Conservation (phyloP, 2,329 filamentous ascomycete species). For the Hymenoscyphus infarciens region DNA sequence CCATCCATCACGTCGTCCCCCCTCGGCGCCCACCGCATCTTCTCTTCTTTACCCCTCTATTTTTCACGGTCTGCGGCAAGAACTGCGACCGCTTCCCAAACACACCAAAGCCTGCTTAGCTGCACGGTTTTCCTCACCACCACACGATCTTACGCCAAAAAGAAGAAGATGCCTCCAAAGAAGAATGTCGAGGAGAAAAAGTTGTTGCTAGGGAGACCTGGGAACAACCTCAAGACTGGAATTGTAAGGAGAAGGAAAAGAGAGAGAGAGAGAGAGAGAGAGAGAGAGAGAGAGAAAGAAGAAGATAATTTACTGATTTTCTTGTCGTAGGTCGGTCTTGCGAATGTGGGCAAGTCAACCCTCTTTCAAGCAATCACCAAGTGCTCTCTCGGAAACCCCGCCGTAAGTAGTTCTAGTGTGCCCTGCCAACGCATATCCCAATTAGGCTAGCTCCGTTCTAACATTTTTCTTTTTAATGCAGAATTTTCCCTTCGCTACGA, state of each 20-base stretch:
- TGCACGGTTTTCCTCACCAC: conserved; percentile 43
- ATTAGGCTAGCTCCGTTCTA: conserved; percentile 21
- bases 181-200: conserved; percentile 91
- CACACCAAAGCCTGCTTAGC: conserved; percentile 35
- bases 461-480: conserved; percentile 35
- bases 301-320: no score
- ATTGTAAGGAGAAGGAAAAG: no score
- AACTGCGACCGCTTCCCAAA: conserved; percentile 39
- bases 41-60: conserved; percentile 50
- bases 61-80: conserved; percentile 48
- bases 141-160: conserved; percentile 55
- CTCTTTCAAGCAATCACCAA: conserved; percentile 99
- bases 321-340: conserved; percentile 97
- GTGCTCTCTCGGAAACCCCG: conserved; percentile 93
- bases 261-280: no score
- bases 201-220: conserved; percentile 89
- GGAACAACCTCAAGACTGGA: conserved; percentile 99
- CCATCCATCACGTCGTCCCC: conserved; percentile 31
- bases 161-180: conserved; percentile 81
- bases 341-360: conserved; percentile 98
- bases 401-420: conserved; percentile 65
- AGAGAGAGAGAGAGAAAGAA: no score
- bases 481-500: conserved; percentile 99
- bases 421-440: conserved; percentile 20
- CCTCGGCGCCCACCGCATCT: conserved; percentile 39